Conservation (phyloP, 495 filamentous ascomycete species). For the Neurospora sp. region DNA sequence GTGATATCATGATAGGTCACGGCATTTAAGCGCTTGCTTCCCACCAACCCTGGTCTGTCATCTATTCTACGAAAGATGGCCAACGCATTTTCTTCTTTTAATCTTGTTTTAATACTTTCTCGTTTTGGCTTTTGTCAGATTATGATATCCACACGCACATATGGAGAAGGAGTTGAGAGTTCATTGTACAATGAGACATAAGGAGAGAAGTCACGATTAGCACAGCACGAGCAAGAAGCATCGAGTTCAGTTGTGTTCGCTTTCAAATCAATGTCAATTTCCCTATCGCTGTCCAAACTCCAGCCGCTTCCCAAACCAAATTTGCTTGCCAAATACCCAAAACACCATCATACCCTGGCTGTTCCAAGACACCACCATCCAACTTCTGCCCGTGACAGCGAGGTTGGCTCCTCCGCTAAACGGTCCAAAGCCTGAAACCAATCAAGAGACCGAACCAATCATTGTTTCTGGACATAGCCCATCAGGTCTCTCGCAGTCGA, state of each 20-base stretch:
- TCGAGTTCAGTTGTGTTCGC: not conserved
- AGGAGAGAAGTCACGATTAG: not conserved
- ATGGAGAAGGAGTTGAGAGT: not conserved
- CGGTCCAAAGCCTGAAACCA: too few relatives aligned
- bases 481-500: too few relatives aligned
- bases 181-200: not conserved
- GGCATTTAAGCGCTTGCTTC: not conserved
- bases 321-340: not conserved
- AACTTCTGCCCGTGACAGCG: too few relatives aligned
- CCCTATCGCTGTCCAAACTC: not conserved
- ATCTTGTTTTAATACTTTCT: not conserved
- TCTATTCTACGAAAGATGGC: not conserved
- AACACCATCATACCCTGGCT: not conserved
- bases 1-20: not conserved
- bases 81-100: not conserved
- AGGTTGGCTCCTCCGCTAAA: too few relatives aligned
- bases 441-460: too few relatives aligned
- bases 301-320: not conserved
- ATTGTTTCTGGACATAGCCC: too few relatives aligned
- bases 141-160: not conserved
- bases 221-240: not conserved
- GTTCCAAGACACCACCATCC: too few relatives aligned
- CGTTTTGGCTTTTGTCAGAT: not conserved
- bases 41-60: not conserved
- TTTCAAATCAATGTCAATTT: not conserved